A percentile compares a stretch with the other conserved stretches of the same genome.
Evolutionary conservation across 2,329 filamentous ascomycete genomes (phyloP).

Genomic region (Ophiostoma ulmi): DNA sequence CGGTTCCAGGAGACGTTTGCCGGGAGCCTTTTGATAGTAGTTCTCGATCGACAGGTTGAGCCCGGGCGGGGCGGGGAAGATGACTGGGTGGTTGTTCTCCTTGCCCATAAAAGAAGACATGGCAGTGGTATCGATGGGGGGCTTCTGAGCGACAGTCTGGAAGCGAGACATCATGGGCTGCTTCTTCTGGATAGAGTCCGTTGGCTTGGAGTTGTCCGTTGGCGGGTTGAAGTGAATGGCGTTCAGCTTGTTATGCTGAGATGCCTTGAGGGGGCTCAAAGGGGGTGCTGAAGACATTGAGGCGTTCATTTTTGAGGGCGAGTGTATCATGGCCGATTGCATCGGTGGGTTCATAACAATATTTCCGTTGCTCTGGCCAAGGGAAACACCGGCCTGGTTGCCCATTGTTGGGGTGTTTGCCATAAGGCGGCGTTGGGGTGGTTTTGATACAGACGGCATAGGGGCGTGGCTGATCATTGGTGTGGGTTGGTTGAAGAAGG

Average conservation of each 20-base stretch:
- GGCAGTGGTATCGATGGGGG: constrained; percentile 39
- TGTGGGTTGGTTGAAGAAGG: constrained; percentile 42
- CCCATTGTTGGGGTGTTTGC: constrained; percentile 34
- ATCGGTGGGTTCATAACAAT: constrained; percentile 55
- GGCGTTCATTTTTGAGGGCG: constrained; percentile 60
- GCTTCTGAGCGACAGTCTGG: constrained; percentile 53
- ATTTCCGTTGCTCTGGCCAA: constrained; percentile 21
- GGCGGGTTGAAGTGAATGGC: constrained; percentile 64
- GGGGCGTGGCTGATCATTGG: constrained; percentile 53
- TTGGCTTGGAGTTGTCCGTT: constrained; percentile 46
- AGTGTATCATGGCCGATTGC: constrained; percentile 51
- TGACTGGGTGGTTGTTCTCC: constrained; percentile 50
- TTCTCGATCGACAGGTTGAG: constrained; percentile 49
- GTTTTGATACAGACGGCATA: constrained; percentile 49
- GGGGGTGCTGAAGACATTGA: constrained; percentile 54
- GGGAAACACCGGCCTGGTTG: not conserved
- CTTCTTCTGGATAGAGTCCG: constrained; percentile 67
- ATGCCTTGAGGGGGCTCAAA: constrained; percentile 52
- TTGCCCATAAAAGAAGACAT: constrained; percentile 42
- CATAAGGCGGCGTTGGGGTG: constrained; percentile 43
- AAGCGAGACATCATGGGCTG: constrained; percentile 53
- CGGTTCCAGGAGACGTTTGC: constrained; percentile 66
- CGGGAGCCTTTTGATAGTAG: constrained; percentile 49
- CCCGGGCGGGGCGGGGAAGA: constrained; percentile 46
- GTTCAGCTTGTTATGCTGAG: constrained; percentile 57